Evolutionary conservation across 2,329 filamentous ascomycete species (phyloP), one percentile per base, ranked within the genome.

Genomic region (Sarocladium strictum): DNA sequence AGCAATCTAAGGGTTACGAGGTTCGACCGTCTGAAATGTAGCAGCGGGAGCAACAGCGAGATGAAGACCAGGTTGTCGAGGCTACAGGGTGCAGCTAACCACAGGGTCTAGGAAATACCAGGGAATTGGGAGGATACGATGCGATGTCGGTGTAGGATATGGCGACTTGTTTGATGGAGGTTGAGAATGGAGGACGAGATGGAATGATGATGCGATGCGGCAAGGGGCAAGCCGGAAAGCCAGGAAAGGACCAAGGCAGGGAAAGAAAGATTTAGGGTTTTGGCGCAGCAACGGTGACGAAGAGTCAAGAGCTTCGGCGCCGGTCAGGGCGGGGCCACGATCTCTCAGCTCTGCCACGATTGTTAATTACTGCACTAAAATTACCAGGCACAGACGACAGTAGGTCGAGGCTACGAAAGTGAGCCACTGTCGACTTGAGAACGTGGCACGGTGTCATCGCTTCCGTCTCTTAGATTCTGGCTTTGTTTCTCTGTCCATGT

Each of bases 261-360:
- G 14, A 29, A 47, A 3, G 43, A 27, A n/a, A 27, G 24, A 47
- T 47, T 47, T 47, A 47, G 43, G 43, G 43, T 47, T 47, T 47
- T 29, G 43, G 43, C 43, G 43, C 43, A 47, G 43, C 23, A 3
- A 27, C 43, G 14, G 43, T 47, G 43, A 47, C 43, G 43, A 47
- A 24, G 17, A 47, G 35, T 38, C 17, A 3, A 27, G 43, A 47
- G 43, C 43, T 17, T 21, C 17, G 7, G 14, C 35, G 12, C 14
- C 7, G 35, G 14, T 33, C 15, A n/a, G 12, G 12, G 43, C 43
- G 21, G 24, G 23, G 15, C 43, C 43, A 38, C 35, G n/a, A 47
- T 24, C 27, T 47, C 43, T 47, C 43, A 24, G 17, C 38, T 43
- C 38, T 43, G 17, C 38, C 17, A 19, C 29, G 29, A 32, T 32